phyloP scores from a whole-genome alignment of 2,329 filamentous ascomycete genomes.

The Fusarium mangiferae region DNA sequence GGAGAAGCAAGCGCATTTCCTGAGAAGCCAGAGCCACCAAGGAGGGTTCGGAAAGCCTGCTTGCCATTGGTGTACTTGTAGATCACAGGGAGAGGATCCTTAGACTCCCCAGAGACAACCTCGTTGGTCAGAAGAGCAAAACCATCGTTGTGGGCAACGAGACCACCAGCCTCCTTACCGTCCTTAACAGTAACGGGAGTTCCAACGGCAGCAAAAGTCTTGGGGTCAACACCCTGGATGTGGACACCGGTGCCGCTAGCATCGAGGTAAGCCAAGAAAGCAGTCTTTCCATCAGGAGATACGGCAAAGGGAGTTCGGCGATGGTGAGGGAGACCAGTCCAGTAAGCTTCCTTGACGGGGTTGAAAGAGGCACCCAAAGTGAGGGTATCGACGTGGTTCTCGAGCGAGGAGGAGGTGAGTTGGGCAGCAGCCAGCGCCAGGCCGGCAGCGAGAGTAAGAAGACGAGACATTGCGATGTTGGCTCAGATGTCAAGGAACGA shows the following conservation, averaged over 20 bases:
- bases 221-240: slow-evolving; percentile 65
- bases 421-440: slow-evolving; percentile 43
- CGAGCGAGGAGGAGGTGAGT: slow-evolving; percentile 41
- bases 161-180: slow-evolving; percentile 68
- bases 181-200: slow-evolving; percentile 61
- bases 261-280: slow-evolving; percentile 70
- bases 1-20: slow-evolving; percentile 62
- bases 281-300: slow-evolving; percentile 67
- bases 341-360: slow-evolving; percentile 68
- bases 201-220: slow-evolving; percentile 64
- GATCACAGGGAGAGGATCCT: slow-evolving; percentile 66
- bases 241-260: slow-evolving; percentile 64
- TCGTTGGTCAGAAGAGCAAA: slow-evolving; percentile 72
- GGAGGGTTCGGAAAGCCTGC: slow-evolving; percentile 67
- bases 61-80: slow-evolving; percentile 66
- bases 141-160: slow-evolving; percentile 71
- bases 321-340: slow-evolving; percentile 70
- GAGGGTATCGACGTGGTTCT: slow-evolving; percentile 54
- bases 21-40: slow-evolving; percentile 67
- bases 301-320: slow-evolving; percentile 71
- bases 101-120: slow-evolving; percentile 59
- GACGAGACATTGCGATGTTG: slow-evolving; percentile 36
- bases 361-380: slow-evolving; percentile 63
- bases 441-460: slow-evolving; percentile 40
- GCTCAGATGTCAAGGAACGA: slow-evolving; percentile 10